Evolutionary conservation across 2,329 filamentous ascomycete genomes (phyloP).

Genomic region (Tolypocladium album): DNA sequence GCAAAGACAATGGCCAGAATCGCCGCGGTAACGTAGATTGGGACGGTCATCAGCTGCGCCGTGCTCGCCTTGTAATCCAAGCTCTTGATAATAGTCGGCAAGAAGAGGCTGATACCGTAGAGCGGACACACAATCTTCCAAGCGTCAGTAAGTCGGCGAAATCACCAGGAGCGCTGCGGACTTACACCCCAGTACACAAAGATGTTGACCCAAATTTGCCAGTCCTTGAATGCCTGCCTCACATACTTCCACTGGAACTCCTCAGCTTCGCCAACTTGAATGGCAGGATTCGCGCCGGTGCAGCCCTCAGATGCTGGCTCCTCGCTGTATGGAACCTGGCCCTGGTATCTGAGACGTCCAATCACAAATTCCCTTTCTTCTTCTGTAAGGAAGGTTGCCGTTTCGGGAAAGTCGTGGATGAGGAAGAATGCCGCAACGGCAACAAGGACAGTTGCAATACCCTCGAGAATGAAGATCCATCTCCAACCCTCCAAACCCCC

Average conservation of each 20-base stretch:
- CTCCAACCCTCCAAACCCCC: conserved; percentile 49
- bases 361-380: conserved; percentile 63
- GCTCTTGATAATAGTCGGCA: conserved; percentile 53
- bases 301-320: background rate
- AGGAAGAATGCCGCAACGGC: conserved; percentile 58
- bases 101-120: conserved; percentile 46
- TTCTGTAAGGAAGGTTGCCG: conserved; percentile 61
- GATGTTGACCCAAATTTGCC: conserved; percentile 60
- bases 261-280: conserved; percentile 52
- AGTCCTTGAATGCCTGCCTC: conserved; percentile 62
- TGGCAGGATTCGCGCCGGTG: conserved; percentile 5
- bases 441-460: conserved; percentile 57
- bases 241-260: conserved; percentile 68
- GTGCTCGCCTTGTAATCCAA: conserved; percentile 45
- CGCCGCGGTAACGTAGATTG: conserved; percentile 50
- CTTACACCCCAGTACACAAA: conserved; percentile 55
- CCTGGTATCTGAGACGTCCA: conserved; percentile 58
- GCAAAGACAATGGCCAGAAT: conserved; percentile 43
- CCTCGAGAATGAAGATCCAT: conserved; percentile 62
- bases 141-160: background rate
- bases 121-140: conserved; percentile 39
- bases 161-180: conserved; percentile 5
- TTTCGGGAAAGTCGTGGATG: conserved; percentile 73
- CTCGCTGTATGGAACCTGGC: conserved; percentile 14
- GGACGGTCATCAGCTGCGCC: conserved; percentile 57